These are phyloP conservation scores for Achlya hypogyna DNA, from an alignment of 352 stramenopile species.

Conservation along the genomic window DNA sequence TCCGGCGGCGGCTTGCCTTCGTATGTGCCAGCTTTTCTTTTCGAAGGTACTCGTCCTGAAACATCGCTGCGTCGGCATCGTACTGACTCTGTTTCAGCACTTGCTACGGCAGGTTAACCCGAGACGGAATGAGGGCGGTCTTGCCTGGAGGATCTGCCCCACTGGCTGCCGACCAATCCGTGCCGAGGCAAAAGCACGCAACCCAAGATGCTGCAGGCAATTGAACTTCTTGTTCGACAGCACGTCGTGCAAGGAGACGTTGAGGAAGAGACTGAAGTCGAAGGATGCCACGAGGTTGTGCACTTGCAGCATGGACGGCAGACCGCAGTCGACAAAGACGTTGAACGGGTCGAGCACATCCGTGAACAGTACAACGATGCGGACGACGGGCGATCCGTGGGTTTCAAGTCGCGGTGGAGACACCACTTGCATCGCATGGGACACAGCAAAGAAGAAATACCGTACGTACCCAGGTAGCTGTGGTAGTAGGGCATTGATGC, in stretches of 20 bases:
- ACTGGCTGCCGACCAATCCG: slow-evolving; percentile 45
- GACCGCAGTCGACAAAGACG: slow-evolving; percentile 39
- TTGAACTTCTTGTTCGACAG: slow-evolving; percentile 50
- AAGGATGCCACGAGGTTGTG: slow-evolving; percentile 25
- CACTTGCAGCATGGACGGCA: slow-evolving; percentile 26
- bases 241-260: slow-evolving; percentile 48
- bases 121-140: background rate
- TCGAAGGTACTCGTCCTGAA: slow-evolving; percentile 33
- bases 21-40: slow-evolving; percentile 21
- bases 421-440: slow-evolving; percentile 24
- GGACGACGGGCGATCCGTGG: slow-evolving; percentile 31
- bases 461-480: slow-evolving; percentile 46
- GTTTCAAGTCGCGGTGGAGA: slow-evolving; percentile 12
- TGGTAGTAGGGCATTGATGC: slow-evolving; percentile 47
- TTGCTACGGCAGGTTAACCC: slow-evolving; percentile 25
- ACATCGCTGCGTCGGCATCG: slow-evolving; percentile 24
- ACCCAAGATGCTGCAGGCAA: slow-evolving; percentile 38
- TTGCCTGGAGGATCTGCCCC: slow-evolving; percentile 31
- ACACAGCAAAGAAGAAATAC: slow-evolving; percentile 41
- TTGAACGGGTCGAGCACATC: slow-evolving; percentile 49
- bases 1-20: slow-evolving; percentile 7
- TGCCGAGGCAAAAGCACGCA: slow-evolving; percentile 42
- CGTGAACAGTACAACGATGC: slow-evolving; percentile 55
- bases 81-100: slow-evolving; percentile 32
- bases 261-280: slow-evolving; percentile 51